Evolutionary conservation across 352 stramenopile genomes (phyloP).

Genomic region (Phytophthora lateralis): DNA sequence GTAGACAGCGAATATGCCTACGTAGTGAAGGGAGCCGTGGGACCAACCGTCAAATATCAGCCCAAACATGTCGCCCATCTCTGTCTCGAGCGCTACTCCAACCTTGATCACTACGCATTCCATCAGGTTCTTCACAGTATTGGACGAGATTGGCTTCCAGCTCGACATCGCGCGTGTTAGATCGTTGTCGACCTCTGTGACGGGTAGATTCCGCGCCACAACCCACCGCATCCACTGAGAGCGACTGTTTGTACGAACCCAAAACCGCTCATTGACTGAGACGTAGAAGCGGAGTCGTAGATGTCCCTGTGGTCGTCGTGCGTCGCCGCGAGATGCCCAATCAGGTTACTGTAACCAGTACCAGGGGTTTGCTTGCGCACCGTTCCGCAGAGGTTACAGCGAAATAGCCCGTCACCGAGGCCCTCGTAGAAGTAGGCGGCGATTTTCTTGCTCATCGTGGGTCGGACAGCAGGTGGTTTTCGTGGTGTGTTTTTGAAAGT

Average conservation of each 20-base stretch:
- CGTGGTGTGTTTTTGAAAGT: too few relatives aligned
- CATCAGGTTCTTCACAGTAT: neutral
- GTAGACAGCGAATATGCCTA: neutral
- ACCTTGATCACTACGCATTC: neutral
- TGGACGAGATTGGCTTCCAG: neutral
- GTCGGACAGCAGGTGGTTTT: too few relatives aligned
- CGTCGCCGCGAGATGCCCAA: too few relatives aligned
- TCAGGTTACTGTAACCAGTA: too few relatives aligned
- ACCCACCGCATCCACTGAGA: constrained; percentile 1
- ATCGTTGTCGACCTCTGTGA: neutral
- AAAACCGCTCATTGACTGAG: neutral
- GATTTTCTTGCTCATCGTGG: too few relatives aligned
- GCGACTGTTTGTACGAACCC: neutral
- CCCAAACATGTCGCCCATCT: neutral
- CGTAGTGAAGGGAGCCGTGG: neutral
- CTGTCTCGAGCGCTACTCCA: neutral
- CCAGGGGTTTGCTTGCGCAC: too few relatives aligned
- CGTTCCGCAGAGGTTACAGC: too few relatives aligned
- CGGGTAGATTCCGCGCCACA: neutral
- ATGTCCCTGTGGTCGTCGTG: too few relatives aligned
- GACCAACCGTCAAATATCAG: neutral
- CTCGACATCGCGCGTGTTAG: neutral
- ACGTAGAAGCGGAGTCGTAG: too few relatives aligned
- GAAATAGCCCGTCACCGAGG: too few relatives aligned
- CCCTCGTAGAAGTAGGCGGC: too few relatives aligned